Evolutionary conservation across 768 basidiomycete species (phyloP).

Genomic region (Tulasnella sp.): DNA sequence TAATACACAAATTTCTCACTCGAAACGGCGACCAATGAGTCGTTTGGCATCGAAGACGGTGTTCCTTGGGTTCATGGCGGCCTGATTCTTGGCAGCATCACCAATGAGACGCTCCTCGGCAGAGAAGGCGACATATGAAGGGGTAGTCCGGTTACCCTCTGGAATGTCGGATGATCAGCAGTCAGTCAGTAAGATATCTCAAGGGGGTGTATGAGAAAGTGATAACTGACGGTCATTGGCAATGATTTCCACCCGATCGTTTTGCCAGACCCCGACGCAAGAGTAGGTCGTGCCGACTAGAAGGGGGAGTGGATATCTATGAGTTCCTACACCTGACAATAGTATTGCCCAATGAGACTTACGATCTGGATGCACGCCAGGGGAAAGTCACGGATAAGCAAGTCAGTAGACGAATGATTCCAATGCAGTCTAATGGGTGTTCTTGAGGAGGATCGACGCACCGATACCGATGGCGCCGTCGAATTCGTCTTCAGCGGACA

Average conservation of each 20-base stretch:
- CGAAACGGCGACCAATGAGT: conserved; percentile 93
- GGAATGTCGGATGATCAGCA: conserved; percentile 6
- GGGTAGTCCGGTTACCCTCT: conserved; percentile 99
- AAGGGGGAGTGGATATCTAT: background rate
- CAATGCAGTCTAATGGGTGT: too few relatives aligned
- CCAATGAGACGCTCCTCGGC: conserved; percentile 93
- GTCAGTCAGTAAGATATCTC: conserved; percentile 8
- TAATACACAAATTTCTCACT: conserved; percentile 40
- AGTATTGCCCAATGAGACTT: conserved; percentile 4
- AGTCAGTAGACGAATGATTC: too few relatives aligned
- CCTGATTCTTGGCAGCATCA: conserved; percentile 98
- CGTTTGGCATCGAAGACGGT: conserved; percentile 99
- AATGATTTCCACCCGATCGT: conserved; percentile 99
- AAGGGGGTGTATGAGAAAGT: conserved; percentile 1
- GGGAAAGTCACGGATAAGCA: background rate
- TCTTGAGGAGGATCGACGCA: conserved; percentile 22
- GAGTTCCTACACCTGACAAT: conserved; percentile 26
- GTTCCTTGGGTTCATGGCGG: conserved; percentile 98
- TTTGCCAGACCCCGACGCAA: conserved; percentile 99
- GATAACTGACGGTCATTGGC: conserved; percentile 80
- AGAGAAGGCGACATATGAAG: conserved; percentile 98
- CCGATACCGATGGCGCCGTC: conserved; percentile 97
- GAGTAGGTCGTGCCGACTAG: conserved; percentile 90
- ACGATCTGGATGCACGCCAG: conserved; percentile 9
- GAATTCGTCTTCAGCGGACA: conserved; percentile 72